These are phyloP conservation scores for Cryptosporidium parvum DNA, from an alignment of 169 alveolate species.

Conservation along the genomic window DNA sequence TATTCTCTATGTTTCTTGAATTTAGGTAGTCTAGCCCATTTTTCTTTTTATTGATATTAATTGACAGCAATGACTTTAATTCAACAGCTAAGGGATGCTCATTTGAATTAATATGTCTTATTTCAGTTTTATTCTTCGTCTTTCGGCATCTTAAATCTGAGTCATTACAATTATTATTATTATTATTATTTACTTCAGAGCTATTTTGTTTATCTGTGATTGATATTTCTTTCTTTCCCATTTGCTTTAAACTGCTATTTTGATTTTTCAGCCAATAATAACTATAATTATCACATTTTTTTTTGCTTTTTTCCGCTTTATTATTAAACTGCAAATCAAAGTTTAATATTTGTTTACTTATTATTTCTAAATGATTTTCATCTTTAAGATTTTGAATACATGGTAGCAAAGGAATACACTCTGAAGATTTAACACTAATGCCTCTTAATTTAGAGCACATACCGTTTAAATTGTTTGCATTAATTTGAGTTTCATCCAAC, in stretches of 20 bases:
- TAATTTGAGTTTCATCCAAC: constrained; percentile 14
- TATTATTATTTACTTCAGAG: neutral
- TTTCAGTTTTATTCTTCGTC: neutral
- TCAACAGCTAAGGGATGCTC: neutral
- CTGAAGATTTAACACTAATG: neutral
- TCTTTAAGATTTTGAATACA: neutral
- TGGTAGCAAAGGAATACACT: constrained; percentile 43
- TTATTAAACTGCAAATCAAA: neutral
- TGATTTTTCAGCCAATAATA: constrained; percentile 3
- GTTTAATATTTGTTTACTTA: neutral
- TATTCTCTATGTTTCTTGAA: neutral
- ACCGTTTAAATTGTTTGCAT: constrained; percentile 38
- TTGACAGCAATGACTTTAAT: neutral
- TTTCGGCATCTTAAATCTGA: neutral
- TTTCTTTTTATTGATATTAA: no score
- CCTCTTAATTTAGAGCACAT: constrained; percentile 55
- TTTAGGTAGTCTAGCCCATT: neutral
- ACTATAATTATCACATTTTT: neutral
- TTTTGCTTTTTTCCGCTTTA: neutral
- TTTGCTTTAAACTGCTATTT: neutral
- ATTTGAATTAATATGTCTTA: neutral
- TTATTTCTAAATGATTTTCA: constrained; percentile 2
- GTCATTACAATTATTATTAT: neutral
- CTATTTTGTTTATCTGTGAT: neutral
- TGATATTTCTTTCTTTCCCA: neutral